phyloP scores from a whole-genome alignment of 129 eudicot species.

The Gnaphalium uliginosum region DNA sequence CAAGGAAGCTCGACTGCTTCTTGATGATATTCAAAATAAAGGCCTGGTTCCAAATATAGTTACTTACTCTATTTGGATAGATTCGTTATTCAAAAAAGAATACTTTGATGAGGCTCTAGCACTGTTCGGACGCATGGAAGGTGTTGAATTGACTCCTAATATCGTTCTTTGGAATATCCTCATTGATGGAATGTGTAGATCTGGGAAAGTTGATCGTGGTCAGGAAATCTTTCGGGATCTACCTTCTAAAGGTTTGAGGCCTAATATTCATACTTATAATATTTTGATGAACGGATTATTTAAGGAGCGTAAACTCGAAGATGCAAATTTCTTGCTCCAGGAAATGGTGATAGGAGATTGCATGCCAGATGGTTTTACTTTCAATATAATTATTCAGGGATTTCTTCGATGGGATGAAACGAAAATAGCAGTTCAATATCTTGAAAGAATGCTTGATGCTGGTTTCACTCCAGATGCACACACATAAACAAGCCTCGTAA shows the following conservation, averaged over 20 bases:
- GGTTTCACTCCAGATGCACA: slow-evolving; percentile 37
- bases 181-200: slow-evolving; percentile 43
- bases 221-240: slow-evolving; percentile 26
- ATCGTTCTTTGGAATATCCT: slow-evolving; percentile 34
- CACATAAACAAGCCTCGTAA: slow-evolving; percentile 20
- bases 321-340: slow-evolving; percentile 33
- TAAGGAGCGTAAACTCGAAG: slow-evolving; percentile 32
- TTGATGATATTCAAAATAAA: slow-evolving; percentile 12
- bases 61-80: slow-evolving; percentile 34
- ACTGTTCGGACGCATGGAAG: slow-evolving; percentile 27
- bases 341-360: slow-evolving; percentile 37
- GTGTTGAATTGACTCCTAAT: slow-evolving; percentile 30
- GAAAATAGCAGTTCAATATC: slow-evolving; percentile 28
- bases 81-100: slow-evolving; percentile 25
- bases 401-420: slow-evolving; percentile 30
- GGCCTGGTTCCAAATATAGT: slow-evolving; percentile 29
- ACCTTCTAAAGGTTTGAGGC: slow-evolving; percentile 29
- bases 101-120: slow-evolving; percentile 25
- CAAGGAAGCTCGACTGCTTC: slow-evolving; percentile 25
- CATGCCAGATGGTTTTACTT: slow-evolving; percentile 41
- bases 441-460: slow-evolving; percentile 38
- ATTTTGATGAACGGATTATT: slow-evolving; percentile 33
- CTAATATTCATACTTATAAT: slow-evolving; percentile 39
- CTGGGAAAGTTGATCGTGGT: slow-evolving; percentile 32
- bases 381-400: slow-evolving; percentile 41